A percentile compares a stretch with the other conserved stretches of the same genome.
These are phyloP conservation scores for Phoma sp. DNA, from an alignment of 2,329 filamentous ascomycete genomes.

Conservation along the genomic window DNA sequence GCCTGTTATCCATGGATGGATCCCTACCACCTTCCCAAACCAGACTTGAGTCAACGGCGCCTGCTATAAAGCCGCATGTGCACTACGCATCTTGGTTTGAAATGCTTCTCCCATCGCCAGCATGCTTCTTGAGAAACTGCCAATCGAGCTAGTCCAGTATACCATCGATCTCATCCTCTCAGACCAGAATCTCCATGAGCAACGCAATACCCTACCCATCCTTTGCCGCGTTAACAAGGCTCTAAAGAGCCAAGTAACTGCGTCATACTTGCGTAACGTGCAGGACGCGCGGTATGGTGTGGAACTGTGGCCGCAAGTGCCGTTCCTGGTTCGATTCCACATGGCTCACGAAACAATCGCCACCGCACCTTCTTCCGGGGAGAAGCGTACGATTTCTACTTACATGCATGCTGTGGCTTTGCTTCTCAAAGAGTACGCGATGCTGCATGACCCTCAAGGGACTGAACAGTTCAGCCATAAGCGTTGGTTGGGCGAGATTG, in stretches of 20 bases:
- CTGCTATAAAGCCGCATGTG: too few relatives aligned
- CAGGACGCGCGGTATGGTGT: background rate
- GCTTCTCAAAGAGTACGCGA: background rate
- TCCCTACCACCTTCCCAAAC: too few relatives aligned
- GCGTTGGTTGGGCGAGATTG: background rate
- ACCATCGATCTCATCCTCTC: background rate
- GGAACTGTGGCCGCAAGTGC: background rate
- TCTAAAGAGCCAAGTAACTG: background rate
- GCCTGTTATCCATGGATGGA: too few relatives aligned
- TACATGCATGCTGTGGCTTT: constrained; percentile 4
- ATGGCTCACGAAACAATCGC: background rate
- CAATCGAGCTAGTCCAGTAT: constrained; percentile 1
- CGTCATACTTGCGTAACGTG: background rate
- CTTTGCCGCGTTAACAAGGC: background rate
- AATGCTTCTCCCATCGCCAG: background rate
- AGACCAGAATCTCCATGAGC: background rate
- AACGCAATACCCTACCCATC: background rate
- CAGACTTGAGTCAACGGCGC: background rate
- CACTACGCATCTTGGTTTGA: background rate
- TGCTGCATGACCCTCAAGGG: background rate
- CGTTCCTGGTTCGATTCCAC: background rate
- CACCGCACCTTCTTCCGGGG: background rate
- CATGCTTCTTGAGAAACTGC: constrained; percentile 4
- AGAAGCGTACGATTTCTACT: background rate
- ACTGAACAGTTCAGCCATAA: background rate